phyloP scores from a whole-genome alignment of 202 grass and related monocot genomes.

The Carex arenaria region DNA sequence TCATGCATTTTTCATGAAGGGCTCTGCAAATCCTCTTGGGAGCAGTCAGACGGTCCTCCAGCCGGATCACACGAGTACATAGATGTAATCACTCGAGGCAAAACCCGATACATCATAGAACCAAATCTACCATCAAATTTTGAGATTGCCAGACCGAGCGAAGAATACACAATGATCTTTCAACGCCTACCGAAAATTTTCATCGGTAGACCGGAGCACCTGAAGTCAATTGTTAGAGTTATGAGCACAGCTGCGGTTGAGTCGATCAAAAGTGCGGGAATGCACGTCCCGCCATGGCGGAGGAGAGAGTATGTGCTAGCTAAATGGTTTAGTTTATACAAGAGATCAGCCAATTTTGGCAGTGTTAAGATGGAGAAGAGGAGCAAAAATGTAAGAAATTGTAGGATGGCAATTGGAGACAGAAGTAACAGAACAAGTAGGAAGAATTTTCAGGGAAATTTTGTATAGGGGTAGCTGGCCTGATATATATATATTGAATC shows the following conservation, averaged over 20 bases:
- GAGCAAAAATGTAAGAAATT: constrained; percentile 14
- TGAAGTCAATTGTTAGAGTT: constrained; percentile 36
- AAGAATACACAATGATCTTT: constrained; percentile 41
- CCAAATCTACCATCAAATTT: constrained; percentile 50
- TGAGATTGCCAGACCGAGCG: constrained; percentile 63
- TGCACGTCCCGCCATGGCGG: constrained; percentile 85
- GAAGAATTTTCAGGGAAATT: constrained; percentile 13
- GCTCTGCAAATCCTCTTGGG: constrained; percentile 59
- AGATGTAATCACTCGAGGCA: constrained; percentile 25
- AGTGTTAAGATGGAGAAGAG: not conserved
- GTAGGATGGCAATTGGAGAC: constrained; percentile 41
- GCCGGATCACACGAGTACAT: constrained; percentile 54
- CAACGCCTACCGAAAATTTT: constrained; percentile 33
- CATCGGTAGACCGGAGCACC: constrained; percentile 29
- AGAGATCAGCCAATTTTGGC: constrained; percentile 1
- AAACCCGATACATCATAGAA: constrained; percentile 64
- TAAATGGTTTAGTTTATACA: constrained; percentile 58
- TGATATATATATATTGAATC: too few relatives aligned
- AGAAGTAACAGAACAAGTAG: constrained; percentile 14
- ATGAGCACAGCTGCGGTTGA: constrained; percentile 58
- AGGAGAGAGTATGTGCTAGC: constrained; percentile 50
- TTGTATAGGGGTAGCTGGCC: not conserved
- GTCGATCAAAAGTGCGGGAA: constrained; percentile 53
- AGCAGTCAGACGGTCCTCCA: constrained; percentile 25
- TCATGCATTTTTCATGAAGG: constrained; percentile 25